Percentiles rank a stretch among this genome's conserved stretches.
phyloP scores from a whole-genome alignment of 208 protist species.

The Vickermania spadyakhi region DNA sequence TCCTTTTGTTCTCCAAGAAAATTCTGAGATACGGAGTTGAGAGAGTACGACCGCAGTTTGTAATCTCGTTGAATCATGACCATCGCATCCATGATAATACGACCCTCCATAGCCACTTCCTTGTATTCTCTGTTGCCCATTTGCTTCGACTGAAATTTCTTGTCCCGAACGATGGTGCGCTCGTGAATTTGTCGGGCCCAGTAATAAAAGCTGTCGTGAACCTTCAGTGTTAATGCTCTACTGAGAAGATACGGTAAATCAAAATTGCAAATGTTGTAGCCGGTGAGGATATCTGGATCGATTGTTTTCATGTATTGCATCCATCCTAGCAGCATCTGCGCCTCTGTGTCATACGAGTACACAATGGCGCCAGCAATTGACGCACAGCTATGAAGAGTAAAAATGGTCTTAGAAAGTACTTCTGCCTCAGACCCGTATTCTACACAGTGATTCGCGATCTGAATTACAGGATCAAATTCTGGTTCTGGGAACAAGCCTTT shows the following conservation, averaged over 20 bases:
- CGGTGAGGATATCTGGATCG: conserved; percentile 95
- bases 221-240: conserved; percentile 86
- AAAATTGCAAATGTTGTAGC: conserved; percentile 99
- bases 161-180: conserved; percentile 86
- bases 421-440: conserved; percentile 69
- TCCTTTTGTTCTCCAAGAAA: conserved; percentile 99
- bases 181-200: conserved; percentile 89
- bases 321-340: conserved; percentile 91
- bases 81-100: conserved; percentile 97
- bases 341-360: conserved; percentile 89
- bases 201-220: conserved; percentile 83
- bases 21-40: conserved; percentile 98
- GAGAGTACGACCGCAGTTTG: conserved; percentile 99
- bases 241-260: conserved; percentile 99
- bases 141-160: conserved; percentile 96
- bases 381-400: conserved; percentile 93
- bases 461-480: conserved; percentile 99
- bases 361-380: conserved; percentile 95
- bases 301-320: conserved; percentile 68
- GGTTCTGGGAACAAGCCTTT: conserved; percentile 98
- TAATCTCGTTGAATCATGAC: conserved; percentile 96
- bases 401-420: conserved; percentile 69
- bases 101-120: conserved; percentile 95
- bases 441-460: conserved; percentile 98
- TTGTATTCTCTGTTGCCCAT: conserved; percentile 98